Conservation (phyloP, 306 rosid genomes). For the Fagus sylvatica region DNA sequence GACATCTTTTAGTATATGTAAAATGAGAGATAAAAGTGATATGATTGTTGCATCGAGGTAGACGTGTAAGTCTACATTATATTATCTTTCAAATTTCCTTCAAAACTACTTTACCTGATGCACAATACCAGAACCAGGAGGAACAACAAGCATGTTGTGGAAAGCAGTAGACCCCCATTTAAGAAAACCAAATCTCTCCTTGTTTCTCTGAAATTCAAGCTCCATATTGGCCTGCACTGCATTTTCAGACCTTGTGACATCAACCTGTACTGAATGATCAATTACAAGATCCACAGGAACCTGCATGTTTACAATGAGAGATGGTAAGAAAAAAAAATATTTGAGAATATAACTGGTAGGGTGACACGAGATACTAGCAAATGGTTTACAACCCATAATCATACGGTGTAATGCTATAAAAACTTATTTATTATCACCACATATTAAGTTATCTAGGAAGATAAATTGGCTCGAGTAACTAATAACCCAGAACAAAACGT, state of each 20-base stretch:
- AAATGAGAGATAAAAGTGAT: not conserved
- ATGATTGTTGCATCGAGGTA: not conserved
- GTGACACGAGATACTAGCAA: constrained; percentile 6
- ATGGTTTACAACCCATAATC: not conserved
- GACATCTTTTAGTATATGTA: not conserved
- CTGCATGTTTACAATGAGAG: constrained; percentile 33
- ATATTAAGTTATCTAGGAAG: not conserved
- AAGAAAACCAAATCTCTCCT: constrained; percentile 90
- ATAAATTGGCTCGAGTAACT: not conserved
- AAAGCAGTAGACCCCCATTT: constrained; percentile 95
- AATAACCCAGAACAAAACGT: not conserved
- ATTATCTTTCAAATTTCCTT: constrained; percentile 15
- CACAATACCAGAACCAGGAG: constrained; percentile 94
- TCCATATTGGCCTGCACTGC: constrained; percentile 96
- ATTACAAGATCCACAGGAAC: constrained; percentile 96
- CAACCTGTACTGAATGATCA: constrained; percentile 97
- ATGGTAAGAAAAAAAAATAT: constrained; percentile 17
- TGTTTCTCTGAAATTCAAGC: constrained; percentile 82
- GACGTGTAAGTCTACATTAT: constrained; percentile 7
- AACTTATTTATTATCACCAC: constrained; percentile 5
- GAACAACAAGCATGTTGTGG: constrained; percentile 90
- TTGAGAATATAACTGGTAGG: constrained; percentile 5
- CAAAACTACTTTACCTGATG: constrained; percentile 71
- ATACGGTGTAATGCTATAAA: not conserved
- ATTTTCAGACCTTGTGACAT: constrained; percentile 75